phyloP scores from a whole-genome alignment of 768 basidiomycete species.

The Tulasnella sp. region DNA sequence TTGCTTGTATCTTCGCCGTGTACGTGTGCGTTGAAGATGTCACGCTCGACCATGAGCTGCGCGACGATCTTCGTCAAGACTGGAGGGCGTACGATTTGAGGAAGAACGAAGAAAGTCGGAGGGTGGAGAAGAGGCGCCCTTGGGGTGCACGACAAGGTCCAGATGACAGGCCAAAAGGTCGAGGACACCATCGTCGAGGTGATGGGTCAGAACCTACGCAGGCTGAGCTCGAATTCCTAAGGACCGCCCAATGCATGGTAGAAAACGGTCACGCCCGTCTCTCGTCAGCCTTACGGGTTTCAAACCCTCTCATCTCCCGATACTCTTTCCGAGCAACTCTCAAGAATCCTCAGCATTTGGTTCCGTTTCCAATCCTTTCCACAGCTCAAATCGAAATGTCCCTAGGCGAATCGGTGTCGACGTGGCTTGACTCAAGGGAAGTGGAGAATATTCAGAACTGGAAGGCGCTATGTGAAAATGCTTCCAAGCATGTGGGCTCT shows the following conservation, averaged over 20 bases:
- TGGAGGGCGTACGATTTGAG: constrained; percentile 21
- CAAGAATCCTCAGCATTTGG: constrained; percentile 22
- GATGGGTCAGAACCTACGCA: background rate
- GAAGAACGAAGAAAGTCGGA: constrained; percentile 20
- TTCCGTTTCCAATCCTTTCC: constrained; percentile 25
- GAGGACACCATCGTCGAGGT: background rate
- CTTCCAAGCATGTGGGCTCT: background rate
- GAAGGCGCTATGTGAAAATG: background rate
- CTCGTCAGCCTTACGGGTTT: background rate
- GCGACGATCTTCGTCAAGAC: background rate
- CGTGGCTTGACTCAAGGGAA: constrained; percentile 17
- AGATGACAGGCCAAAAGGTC: background rate
- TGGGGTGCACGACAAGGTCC: constrained; percentile 11
- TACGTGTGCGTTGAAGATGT: constrained; percentile 15
- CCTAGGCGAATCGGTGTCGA: constrained; percentile 10
- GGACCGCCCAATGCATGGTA: background rate
- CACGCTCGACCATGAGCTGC: constrained; percentile 1
- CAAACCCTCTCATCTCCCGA: background rate
- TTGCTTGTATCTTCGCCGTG: background rate
- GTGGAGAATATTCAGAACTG: constrained; percentile 11
- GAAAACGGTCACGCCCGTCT: background rate
- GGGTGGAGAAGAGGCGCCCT: background rate
- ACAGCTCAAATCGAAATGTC: background rate
- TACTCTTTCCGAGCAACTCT: constrained; percentile 24
- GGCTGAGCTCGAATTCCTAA: constrained; percentile 3